Base-by-base conservation (phyloP, 2,329 filamentous ascomycete genomes). In the Cladosporium sp. region DNA sequence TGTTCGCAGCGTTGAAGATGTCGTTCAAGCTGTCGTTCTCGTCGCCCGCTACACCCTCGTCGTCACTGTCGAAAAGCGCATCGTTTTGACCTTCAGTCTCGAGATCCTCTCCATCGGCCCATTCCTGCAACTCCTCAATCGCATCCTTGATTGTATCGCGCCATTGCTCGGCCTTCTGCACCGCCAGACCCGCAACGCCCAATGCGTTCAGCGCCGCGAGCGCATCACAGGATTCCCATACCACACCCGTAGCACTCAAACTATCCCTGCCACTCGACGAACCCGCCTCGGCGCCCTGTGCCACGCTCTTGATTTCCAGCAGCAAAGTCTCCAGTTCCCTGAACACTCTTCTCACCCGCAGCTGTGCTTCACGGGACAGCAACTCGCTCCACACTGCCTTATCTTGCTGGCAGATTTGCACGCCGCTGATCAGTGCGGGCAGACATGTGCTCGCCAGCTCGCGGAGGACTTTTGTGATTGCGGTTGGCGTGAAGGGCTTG, bases 151-250 rank as follows among this genome's bases (percentile, higher is more conserved):
- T 80, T 2, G 90, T 86, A 65, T 91, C 91, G 49, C 88, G 82
- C 78, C 89, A 91, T 75, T 93, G 84, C 70, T 91, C 87, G 1
- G 89, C 89, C 74, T 90, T 93, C 70, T 85, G 82, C 0, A 90
- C 83, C 56, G 94, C 84, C 65, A 93, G 81, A 0, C 89, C 91
- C 0, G 85, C 86, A 5, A 96, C 84, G 0, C 92, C 93, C 28
- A 88, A 79, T 6, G 82, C 83, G 58, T 88, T 85, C 46, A 96
- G 79, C 10, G 82, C 82, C 2, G 87, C 80, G 18, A 96, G 75
- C 8, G 86, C 84, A 78, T 97, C 93, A 72, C 93, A 97, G 7
- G 88, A 86, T 64, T 91, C 86, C 93, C 93, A 97, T 1, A 96
- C 80, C 5, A 93, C 83, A 12, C 92, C 93, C 0, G 93, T 95